Base-by-base conservation (phyloP, 768 basidiomycete genomes). In the Boletus tylopilopsis region DNA sequence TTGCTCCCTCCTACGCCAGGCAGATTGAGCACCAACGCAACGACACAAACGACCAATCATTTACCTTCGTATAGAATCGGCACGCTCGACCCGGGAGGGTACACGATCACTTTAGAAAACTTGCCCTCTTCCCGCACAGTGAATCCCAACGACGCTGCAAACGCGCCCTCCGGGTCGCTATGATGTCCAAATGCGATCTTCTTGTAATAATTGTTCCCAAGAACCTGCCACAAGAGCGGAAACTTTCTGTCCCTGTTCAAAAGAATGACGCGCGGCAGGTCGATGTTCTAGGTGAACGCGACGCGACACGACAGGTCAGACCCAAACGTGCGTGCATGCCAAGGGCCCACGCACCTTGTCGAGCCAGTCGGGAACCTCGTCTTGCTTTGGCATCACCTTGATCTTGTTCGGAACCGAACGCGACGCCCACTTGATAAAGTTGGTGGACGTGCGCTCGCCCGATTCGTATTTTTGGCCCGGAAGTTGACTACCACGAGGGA, bases 191-290 rank as follows among this genome's bases (percentile, higher is more conserved):
- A 81, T 23, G 71, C 74, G 10, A 92, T 71, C 54, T 80, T 70
- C 37, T 79, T 80, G 49, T 74, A 62, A 69, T 83, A 91, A 55
- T 82, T 86, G 62, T 89, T 87, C 21, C 77, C 80, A 23, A 93
- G 76, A 19, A 87, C 82, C 57, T 85, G 80, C 90, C 90, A 93
- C 34, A 92, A 72, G 11, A 92, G 68, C 2, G 90, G 91, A 38
- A 81, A 80, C 59, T 80, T 82, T 57, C 83, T 85, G 51, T 85
- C 84, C 64, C 90, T 84, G 60, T 85, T 87, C 48, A 88, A 67
- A 13, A 90, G 76, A 8, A 93, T 72, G 5, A 82, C 81, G 16
- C 84, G 82, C 24, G 76, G 73, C 53, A 75, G 67, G 40, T 73
- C 71, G 37, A 49, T 52, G 36, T 72, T 69, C 75, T 77, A n/a